Base-by-base conservation (phyloP, 306 rosid genomes). In the Acacia confusa region DNA sequence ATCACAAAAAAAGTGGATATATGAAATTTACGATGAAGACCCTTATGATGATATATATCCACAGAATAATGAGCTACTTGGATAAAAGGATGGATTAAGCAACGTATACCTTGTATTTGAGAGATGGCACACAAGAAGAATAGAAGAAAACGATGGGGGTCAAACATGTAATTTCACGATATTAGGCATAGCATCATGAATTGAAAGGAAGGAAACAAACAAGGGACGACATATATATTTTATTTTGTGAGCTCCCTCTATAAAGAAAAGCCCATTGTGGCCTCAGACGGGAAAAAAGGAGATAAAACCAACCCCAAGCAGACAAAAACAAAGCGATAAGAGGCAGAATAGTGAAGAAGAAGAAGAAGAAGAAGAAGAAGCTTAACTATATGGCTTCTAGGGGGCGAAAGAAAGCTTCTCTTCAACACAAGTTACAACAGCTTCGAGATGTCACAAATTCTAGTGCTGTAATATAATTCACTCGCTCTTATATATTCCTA, bases 401-500 rank as follows among this genome's bases (percentile, higher is more conserved):
- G 70, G 89, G 78, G n/a, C 44, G 65, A 70, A 88, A 82, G 78
- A 89, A 82, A 79, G 90, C 77, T 34, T 87, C 88, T 77, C 80
- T 84, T 3, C 83, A 88, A 72, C 63, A 82, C 52, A 87, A 83
- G 41, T 58, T 89, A 78, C 87, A 86, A 50, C 86, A 84, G 65
- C 93, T 91, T 83, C 89, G 95, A 43, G 86, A 88, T 28, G 86
- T 84, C 87, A 92, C 97, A 74, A 89, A 85, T 60, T 92, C 98
- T 75, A 88, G 41, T 81, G 90, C 94, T 73, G 98, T 94, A 92
- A 36, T 43, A 43, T 43, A 36, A 85, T 75, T 81, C 2, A 30
- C 52, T 38, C 52, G 40, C 12, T 4, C n/a, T 69, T 16, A 24
- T 25, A n/a, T n/a, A n/a, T n/a, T n/a, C 25, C 32, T 13, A 27